These are phyloP conservation scores for Dactylorhiza incarnata DNA, from an alignment of 106 monocot genomes.

Conservation along the genomic window DNA sequence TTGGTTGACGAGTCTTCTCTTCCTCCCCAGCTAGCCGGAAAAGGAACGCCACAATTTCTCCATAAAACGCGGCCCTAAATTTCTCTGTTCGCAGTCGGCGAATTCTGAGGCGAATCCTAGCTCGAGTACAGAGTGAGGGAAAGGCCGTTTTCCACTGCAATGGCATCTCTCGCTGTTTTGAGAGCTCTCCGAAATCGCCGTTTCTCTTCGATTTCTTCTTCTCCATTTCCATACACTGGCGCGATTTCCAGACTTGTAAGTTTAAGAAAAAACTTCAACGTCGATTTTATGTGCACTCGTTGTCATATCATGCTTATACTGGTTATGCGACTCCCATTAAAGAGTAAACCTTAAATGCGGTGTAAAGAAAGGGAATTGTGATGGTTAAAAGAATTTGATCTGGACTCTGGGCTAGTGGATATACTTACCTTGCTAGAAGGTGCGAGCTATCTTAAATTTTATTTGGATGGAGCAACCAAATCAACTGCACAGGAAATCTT, in stretches of 20 bases:
- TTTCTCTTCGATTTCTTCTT: conserved; percentile 9
- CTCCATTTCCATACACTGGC: not conserved
- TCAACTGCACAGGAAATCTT: not conserved
- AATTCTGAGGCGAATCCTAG: too few species aligned
- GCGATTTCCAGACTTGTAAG: conserved; percentile 49
- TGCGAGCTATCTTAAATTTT: not conserved
- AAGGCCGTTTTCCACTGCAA: not conserved
- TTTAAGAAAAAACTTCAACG: not conserved
- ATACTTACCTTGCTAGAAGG: not conserved
- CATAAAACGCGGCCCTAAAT: too few species aligned
- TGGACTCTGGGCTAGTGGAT: not conserved
- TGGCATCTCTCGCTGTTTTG: not conserved
- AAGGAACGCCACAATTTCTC: too few species aligned
- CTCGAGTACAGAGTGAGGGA: not conserved
- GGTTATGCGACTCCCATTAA: not conserved
- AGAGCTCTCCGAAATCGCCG: conserved; percentile 30
- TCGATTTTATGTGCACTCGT: not conserved
- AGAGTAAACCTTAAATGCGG: not conserved
- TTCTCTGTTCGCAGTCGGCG: too few species aligned
- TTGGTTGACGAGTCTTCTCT: too few species aligned
- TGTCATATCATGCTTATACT: not conserved
- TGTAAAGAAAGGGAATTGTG: not conserved
- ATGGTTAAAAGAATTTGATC: not conserved
- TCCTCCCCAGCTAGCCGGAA: too few species aligned
- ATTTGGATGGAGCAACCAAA: not conserved